These are phyloP conservation scores for Penicillium salamii DNA, from an alignment of 495 filamentous ascomycete genomes.

Conservation along the genomic window DNA sequence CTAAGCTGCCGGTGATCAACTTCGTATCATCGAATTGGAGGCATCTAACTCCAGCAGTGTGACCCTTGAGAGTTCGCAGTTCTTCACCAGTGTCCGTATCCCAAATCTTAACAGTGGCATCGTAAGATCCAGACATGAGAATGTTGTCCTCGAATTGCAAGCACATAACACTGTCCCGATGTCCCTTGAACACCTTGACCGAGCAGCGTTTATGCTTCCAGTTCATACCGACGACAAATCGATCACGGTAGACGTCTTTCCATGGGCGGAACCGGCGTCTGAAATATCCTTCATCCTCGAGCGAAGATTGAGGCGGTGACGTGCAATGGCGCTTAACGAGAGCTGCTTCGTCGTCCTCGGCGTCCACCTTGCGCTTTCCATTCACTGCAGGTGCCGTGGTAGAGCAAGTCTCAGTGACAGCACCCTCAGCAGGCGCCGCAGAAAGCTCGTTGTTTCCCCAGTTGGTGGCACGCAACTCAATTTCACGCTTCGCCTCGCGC, in stretches of 20 bases:
- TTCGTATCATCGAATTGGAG: constrained; percentile 92
- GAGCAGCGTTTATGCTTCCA: constrained; percentile 93
- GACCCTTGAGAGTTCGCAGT: constrained; percentile 76
- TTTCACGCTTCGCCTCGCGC: constrained; percentile 81
- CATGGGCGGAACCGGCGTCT: constrained; percentile 64
- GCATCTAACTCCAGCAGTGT: constrained; percentile 76
- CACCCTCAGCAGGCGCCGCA: constrained; percentile 15
- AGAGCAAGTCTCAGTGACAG: constrained; percentile 18
- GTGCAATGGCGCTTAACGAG: constrained; percentile 38
- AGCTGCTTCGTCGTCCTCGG: constrained; percentile 26
- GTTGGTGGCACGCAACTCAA: constrained; percentile 64
- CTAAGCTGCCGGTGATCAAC: constrained; percentile 80
- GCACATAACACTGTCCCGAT: constrained; percentile 93
- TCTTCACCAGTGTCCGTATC: constrained; percentile 85
- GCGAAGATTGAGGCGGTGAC: constrained; percentile 27
- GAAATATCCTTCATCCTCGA: constrained; percentile 42
- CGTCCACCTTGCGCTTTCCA: constrained; percentile 40
- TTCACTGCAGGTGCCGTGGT: constrained; percentile 16
- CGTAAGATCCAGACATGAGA: constrained; percentile 91
- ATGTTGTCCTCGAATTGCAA: constrained; percentile 94
- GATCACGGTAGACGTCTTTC: constrained; percentile 90
- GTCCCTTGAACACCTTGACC: constrained; percentile 76
- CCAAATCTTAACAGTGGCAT: constrained; percentile 94
- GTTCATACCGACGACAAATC: constrained; percentile 86
- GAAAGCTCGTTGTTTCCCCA: constrained; percentile 38